These are phyloP conservation scores for Didymella glomerata DNA, from an alignment of 2,329 filamentous ascomycete genomes.

Conservation along the genomic window DNA sequence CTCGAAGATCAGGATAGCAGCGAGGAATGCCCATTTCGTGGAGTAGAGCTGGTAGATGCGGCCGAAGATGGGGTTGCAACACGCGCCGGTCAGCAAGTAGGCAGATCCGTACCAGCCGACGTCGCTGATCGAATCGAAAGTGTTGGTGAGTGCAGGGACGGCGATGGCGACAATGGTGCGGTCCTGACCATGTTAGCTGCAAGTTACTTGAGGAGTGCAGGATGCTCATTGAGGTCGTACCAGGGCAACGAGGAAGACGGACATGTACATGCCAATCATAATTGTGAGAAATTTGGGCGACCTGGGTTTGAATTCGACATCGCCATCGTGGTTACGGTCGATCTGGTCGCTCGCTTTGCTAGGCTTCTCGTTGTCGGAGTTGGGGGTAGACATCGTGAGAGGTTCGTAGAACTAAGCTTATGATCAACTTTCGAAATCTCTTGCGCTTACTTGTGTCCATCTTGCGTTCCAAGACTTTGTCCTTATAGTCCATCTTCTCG, in stretches of 20 bases:
- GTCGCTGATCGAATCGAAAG: constrained; percentile 37
- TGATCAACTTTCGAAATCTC: neutral
- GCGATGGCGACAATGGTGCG: constrained; percentile 36
- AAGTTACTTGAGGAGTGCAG: neutral
- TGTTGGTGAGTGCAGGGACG: constrained; percentile 40
- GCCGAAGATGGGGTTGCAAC: constrained; percentile 59
- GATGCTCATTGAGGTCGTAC: constrained; percentile 3
- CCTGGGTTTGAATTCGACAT: constrained; percentile 31
- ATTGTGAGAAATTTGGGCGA: constrained; percentile 36
- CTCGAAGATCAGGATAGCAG: constrained; percentile 54
- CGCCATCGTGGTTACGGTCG: neutral
- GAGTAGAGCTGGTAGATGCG: constrained; percentile 58
- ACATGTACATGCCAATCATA: constrained; percentile 36
- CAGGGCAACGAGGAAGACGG: constrained; percentile 39
- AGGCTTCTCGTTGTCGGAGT: neutral
- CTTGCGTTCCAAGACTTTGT: neutral
- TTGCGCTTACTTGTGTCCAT: neutral
- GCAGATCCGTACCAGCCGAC: constrained; percentile 45
- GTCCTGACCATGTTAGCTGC: constrained; percentile 9
- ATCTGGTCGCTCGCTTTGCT: neutral
- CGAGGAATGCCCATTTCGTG: constrained; percentile 51
- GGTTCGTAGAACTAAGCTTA: neutral
- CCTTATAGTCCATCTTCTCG: neutral
- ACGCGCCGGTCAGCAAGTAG: constrained; percentile 56
- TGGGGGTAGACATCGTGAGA: neutral